Evolutionary conservation across 805 yeast genomes (phyloP), one percentile per base, ranked within the genome.

Genomic region (Lachancea meyersii): DNA sequence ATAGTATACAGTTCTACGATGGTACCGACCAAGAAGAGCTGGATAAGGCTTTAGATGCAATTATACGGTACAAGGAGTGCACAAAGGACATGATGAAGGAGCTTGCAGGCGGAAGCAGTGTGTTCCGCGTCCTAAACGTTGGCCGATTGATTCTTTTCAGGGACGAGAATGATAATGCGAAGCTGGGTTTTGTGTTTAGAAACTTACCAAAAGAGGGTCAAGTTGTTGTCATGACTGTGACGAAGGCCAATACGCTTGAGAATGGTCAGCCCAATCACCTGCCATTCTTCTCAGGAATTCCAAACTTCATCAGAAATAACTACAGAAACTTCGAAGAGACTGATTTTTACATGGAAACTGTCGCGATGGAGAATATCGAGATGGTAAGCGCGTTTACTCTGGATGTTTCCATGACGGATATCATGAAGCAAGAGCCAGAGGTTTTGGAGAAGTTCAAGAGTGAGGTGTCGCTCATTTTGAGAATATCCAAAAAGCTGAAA

Each of bases 141-240:
- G 91, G 89, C 2, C 68, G 82, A 46, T 55, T 83, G 38, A 53
- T 85, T 40, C 69, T 80, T 5, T 86, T 67, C 58, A 70, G 77
- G 46, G 81, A 79, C 54, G 58, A 60, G 4, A 56, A 66, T 5
- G 71, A 63, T 3, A 57, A 61, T 13, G 52, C 50, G 8, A 54
- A 56, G 39, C 38, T 61, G 14, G 94, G 88, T 4, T 71, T 82
- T 43, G 63, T 81, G 20, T 67, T 75, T 30, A 77, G 70, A 55
- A 53, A 49, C 34, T 53, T 51, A 37, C 48, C 56, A 22, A 58
- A 49, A 32, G 50, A 48, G 22, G 51, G 50, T 13, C 45, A 53
- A 2, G 47, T 53, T n/a, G 53, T 56, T 7, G 54, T 63, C 1
- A 45, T 61, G 56, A 50, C 54, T 46, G 71, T 50, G 63, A 68